These are phyloP conservation scores for Starmera amethionina DNA, from an alignment of 805 yeast genomes.

Conservation along the genomic window DNA sequence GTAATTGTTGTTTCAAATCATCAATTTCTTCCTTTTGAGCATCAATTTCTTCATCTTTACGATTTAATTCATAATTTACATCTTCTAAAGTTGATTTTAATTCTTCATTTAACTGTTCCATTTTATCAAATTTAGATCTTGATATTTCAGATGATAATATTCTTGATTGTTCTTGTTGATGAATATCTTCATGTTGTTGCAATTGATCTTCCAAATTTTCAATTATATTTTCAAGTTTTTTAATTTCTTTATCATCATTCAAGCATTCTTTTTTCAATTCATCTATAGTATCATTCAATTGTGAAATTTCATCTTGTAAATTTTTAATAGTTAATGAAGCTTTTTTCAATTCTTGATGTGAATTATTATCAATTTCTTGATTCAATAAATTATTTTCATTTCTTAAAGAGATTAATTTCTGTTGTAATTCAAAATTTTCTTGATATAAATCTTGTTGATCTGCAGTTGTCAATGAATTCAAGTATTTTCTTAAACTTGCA, in stretches of 20 bases:
- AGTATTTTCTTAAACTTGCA: constrained; percentile 29
- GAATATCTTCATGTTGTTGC: constrained; percentile 1
- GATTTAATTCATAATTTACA: constrained; percentile 9
- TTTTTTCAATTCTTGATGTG: not conserved
- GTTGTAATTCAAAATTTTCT: constrained; percentile 26
- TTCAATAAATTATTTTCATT: constrained; percentile 15
- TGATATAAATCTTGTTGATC: constrained; percentile 27
- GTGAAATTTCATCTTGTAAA: constrained; percentile 2
- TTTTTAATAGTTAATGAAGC: not conserved
- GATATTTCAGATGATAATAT: constrained; percentile 3
- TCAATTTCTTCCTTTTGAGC: constrained; percentile 9
- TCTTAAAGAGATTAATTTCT: constrained; percentile 13
- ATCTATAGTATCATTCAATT: not conserved
- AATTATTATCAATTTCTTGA: constrained; percentile 5
- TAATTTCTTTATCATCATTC: not conserved
- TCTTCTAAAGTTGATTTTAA: constrained; percentile 12
- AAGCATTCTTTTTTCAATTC: not conserved
- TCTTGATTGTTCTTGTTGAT: not conserved
- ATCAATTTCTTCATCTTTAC: constrained; percentile 9
- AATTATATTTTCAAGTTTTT: not conserved
- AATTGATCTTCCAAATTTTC: constrained; percentile 3
- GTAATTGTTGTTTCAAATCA: constrained; percentile 1
- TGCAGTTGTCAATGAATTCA: constrained; percentile 27
- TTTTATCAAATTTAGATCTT: constrained; percentile 6
- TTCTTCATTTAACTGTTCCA: constrained; percentile 15